A percentile compares a stretch with the other conserved stretches of the same genome.
These are phyloP conservation scores for Auricularia cornea DNA, from an alignment of 768 basidiomycete genomes.

Conservation along the genomic window DNA sequence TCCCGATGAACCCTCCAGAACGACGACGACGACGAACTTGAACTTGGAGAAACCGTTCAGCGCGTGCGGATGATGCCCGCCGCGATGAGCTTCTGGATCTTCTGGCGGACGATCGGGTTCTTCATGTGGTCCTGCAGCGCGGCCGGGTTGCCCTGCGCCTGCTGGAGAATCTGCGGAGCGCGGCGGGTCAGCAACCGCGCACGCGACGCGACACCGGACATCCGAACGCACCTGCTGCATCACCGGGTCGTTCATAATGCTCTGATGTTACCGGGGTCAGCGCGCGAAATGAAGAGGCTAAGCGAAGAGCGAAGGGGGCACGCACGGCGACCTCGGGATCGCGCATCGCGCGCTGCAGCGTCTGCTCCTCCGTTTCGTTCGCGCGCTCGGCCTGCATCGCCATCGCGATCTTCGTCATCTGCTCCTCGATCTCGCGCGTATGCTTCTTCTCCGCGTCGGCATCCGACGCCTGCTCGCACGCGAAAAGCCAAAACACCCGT, in stretches of 20 bases:
- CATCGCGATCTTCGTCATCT: constrained; percentile 72
- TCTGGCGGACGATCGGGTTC: constrained; percentile 70
- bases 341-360: constrained; percentile 87
- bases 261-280: constrained; percentile 29
- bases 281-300: neutral
- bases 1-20: too few species aligned
- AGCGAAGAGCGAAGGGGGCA: constrained; percentile 9
- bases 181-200: neutral
- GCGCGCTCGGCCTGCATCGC: constrained; percentile 72
- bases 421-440: constrained; percentile 69
- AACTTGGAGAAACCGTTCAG: too few species aligned
- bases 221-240: constrained; percentile 60
- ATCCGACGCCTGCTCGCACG: constrained; percentile 42
- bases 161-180: constrained; percentile 63
- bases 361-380: constrained; percentile 86
- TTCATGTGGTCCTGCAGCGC: constrained; percentile 95
- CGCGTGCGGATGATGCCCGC: constrained; percentile 90
- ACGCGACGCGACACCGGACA: neutral
- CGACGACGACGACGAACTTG: too few species aligned
- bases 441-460: constrained; percentile 79
- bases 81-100: constrained; percentile 84
- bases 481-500: neutral
- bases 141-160: constrained; percentile 82
- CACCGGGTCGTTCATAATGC: constrained; percentile 81
- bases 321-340: constrained; percentile 92